Evolutionary conservation across 1,139 yeast genomes (phyloP).

Genomic region (Meyerozyma athensensis): DNA sequence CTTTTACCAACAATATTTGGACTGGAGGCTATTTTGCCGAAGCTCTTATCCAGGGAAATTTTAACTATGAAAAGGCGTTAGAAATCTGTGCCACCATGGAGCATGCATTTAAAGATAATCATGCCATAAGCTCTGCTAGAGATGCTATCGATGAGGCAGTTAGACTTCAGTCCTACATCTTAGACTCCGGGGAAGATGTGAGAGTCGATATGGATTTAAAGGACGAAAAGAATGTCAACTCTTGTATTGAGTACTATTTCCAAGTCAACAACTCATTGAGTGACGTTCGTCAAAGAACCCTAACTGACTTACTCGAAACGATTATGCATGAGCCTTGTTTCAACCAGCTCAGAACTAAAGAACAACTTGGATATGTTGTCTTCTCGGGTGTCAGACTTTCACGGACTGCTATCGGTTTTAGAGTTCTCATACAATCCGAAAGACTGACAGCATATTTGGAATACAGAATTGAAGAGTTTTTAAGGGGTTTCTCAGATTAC

Average conservation of each 20-base stretch:
- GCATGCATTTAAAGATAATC: constrained; percentile 16
- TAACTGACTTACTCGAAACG: constrained; percentile 65
- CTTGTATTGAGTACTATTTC: constrained; percentile 75
- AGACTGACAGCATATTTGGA: constrained; percentile 70
- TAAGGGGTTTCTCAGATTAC: constrained; percentile 34
- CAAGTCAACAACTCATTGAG: constrained; percentile 54
- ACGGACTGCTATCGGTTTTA: constrained; percentile 70
- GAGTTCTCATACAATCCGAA: constrained; percentile 85
- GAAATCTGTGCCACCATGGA: constrained; percentile 20
- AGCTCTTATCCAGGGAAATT: constrained; percentile 75
- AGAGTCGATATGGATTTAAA: constrained; percentile 50
- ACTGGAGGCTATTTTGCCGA: constrained; percentile 57
- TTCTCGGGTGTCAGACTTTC: constrained; percentile 68
- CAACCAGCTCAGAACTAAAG: constrained; percentile 84
- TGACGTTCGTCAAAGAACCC: constrained; percentile 31
- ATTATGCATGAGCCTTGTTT: constrained; percentile 84
- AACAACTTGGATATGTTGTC: constrained; percentile 88
- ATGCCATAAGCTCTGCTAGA: constrained; percentile 39
- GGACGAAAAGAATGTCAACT: constrained; percentile 73
- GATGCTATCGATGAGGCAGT: constrained; percentile 23
- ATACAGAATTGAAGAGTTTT: constrained; percentile 67
- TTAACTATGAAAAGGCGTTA: constrained; percentile 50
- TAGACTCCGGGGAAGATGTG: constrained; percentile 40
- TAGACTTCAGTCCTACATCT: constrained; percentile 28
- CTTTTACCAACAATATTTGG: constrained; percentile 40